These are phyloP conservation scores for Botrytis tulipae DNA, from an alignment of 2,329 filamentous ascomycete genomes.

Conservation along the genomic window DNA sequence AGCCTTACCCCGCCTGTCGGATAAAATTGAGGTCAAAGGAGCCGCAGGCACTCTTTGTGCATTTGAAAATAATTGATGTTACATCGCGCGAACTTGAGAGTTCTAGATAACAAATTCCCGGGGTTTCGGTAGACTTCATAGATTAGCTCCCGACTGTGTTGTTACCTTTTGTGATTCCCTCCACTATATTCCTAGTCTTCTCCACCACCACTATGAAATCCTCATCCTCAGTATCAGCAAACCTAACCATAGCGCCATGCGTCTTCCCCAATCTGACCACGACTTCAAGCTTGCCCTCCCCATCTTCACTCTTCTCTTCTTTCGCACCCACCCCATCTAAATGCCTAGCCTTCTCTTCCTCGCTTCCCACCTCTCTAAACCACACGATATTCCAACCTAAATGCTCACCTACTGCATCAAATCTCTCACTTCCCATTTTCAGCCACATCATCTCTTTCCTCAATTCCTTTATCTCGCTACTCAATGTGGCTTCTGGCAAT, in stretches of 20 bases:
- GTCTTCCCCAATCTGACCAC: neutral
- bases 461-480: slow-evolving; percentile 3
- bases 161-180: neutral
- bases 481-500: neutral
- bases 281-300: neutral
- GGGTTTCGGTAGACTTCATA: neutral
- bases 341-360: neutral
- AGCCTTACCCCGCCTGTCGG: neutral
- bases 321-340: neutral
- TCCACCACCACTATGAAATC: slow-evolving; percentile 7
- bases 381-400: neutral
- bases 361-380: neutral
- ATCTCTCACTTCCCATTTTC: neutral
- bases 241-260: slow-evolving; percentile 6
- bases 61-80: neutral
- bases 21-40: neutral
- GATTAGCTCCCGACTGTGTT: neutral
- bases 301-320: neutral
- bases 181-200: neutral
- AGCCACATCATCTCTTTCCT: slow-evolving; percentile 7
- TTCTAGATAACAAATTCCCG: neutral
- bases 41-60: neutral
- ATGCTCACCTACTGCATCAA: neutral
- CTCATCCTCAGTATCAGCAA: neutral
- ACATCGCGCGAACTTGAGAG: neutral